These are phyloP conservation scores for Tolypocladium pustulatum DNA, from an alignment of 2,329 filamentous ascomycete species.

Conservation along the genomic window DNA sequence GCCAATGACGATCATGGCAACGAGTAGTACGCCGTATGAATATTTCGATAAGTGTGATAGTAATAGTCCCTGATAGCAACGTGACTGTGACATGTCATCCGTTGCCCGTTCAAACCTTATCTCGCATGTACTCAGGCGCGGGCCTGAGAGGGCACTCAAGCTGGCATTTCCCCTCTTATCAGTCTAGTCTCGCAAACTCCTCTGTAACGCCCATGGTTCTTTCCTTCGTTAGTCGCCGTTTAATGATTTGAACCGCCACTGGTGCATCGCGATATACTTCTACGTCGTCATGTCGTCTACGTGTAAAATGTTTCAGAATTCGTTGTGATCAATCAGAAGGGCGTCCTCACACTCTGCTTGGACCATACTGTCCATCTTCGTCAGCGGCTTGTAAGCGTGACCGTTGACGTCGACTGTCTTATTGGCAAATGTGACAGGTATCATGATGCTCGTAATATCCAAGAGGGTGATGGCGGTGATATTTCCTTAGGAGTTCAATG, in stretches of 20 bases:
- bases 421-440: conserved; percentile 32
- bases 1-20: too few species aligned
- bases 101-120: neutral
- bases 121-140: neutral
- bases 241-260: conserved; percentile 14
- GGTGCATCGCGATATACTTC: conserved; percentile 15
- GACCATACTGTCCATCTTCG: conserved; percentile 9
- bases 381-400: conserved; percentile 8
- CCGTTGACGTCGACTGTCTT: conserved; percentile 21
- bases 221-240: conserved; percentile 13
- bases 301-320: too few species aligned
- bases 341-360: conserved; percentile 13
- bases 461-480: conserved; percentile 23
- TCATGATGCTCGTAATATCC: conserved; percentile 29
- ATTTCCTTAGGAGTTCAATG: conserved; percentile 28
- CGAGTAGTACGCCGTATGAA: too few species aligned
- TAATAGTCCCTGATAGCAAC: too few species aligned
- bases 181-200: conserved; percentile 20
- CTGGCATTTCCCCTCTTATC: too few species aligned
- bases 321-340: too few species aligned
- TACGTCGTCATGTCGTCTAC: too few species aligned
- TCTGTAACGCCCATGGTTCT: conserved; percentile 21
- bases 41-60: too few species aligned
- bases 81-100: neutral
- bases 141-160: neutral